Conservation (phyloP, 331 rosid genomes). For the Dryas integrifolia region DNA sequence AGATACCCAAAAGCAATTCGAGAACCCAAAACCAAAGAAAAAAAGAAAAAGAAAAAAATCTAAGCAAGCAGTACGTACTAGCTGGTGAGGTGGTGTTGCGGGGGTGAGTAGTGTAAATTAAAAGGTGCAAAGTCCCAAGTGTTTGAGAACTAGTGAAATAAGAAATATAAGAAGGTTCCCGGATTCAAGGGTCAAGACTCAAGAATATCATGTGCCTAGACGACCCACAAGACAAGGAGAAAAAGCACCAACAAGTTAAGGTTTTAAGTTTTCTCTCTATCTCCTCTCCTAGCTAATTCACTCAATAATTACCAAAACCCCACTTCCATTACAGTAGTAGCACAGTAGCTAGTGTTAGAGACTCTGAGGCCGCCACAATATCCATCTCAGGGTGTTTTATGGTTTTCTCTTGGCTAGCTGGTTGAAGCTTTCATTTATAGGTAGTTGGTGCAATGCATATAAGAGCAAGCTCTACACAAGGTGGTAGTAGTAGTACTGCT, state of each 20-base stretch:
- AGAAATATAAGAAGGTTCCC: conserved; percentile 79
- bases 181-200: conserved; percentile 71
- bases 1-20: conserved; percentile 21
- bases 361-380: too few species aligned
- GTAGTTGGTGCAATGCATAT: too few species aligned
- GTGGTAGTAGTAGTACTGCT: not conserved
- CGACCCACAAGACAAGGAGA: conserved; percentile 69
- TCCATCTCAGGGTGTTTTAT: not conserved
- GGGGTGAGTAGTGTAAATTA: not conserved
- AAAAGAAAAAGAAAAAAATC: conserved; percentile 17
- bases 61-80: not conserved
- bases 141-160: conserved; percentile 33
- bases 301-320: not conserved
- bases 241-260: conserved; percentile 24
- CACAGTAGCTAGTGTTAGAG: not conserved
- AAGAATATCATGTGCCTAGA: conserved; percentile 49
- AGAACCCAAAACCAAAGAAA: not conserved
- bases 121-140: conserved; percentile 48
- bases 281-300: not conserved
- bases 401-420: conserved; percentile 5
- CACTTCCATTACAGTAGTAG: not conserved
- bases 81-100: not conserved
- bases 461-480: too few species aligned
- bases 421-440: too few species aligned
- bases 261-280: not conserved